Evolutionary conservation across 768 basidiomycete species (phyloP).

Genomic region (Candolleomyces efflorescens): DNA sequence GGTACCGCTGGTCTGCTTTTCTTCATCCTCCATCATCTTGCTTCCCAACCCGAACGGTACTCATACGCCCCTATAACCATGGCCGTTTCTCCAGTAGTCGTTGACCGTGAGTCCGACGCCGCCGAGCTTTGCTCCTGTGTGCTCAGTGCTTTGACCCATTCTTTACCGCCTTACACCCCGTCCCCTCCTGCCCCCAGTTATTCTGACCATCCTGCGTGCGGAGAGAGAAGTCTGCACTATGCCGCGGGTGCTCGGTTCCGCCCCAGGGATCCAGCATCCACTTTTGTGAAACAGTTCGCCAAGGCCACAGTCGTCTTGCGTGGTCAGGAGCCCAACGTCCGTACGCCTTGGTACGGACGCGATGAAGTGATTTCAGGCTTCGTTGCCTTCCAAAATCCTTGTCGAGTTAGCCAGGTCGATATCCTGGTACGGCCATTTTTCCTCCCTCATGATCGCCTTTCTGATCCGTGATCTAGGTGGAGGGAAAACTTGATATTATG

Average conservation of each 20-base stretch:
- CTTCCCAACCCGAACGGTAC: too few species aligned
- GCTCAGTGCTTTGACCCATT: not conserved
- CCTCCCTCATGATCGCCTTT: not conserved
- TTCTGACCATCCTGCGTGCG: slow-evolving; percentile 46
- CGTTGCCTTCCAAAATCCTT: slow-evolving; percentile 36
- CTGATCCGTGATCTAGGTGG: slow-evolving; percentile 25
- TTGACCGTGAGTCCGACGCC: not conserved
- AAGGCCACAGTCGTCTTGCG: slow-evolving; percentile 39
- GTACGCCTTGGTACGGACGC: slow-evolving; percentile 42
- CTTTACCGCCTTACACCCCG: slow-evolving; percentile 51
- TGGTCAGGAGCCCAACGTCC: slow-evolving; percentile 39
- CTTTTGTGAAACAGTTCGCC: slow-evolving; percentile 36
- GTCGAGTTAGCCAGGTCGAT: slow-evolving; percentile 32
- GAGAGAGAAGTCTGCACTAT: slow-evolving; percentile 50
- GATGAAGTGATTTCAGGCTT: slow-evolving; percentile 36
- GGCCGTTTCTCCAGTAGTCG: not conserved
- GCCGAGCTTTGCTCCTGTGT: not conserved
- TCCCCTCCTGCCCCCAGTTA: slow-evolving; percentile 54
- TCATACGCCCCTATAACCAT: not conserved
- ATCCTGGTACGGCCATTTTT: slow-evolving; percentile 35
- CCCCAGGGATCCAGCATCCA: slow-evolving; percentile 26
- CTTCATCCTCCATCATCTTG: too few species aligned
- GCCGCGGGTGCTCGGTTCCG: slow-evolving; percentile 31
- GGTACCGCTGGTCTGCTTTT: too few species aligned
- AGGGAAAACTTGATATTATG: slow-evolving; percentile 36